phyloP scores from a whole-genome alignment of 768 basidiomycete species.

The Plicaturopsis crispa region DNA sequence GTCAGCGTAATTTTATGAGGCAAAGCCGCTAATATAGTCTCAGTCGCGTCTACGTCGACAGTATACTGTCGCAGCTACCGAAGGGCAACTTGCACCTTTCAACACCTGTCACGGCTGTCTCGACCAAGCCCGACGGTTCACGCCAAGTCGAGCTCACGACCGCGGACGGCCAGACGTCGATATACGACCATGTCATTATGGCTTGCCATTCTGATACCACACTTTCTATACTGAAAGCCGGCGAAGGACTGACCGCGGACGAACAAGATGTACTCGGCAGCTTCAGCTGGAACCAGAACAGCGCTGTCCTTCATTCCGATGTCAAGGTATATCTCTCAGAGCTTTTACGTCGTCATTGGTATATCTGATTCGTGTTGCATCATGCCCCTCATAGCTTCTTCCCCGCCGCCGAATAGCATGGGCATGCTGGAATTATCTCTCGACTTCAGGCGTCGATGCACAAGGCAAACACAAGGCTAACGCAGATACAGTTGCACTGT shows the following conservation, averaged over 20 bases:
- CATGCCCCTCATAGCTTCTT: slow-evolving; percentile 57
- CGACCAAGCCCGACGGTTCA: slow-evolving; percentile 13
- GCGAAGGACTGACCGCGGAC: slow-evolving; percentile 37
- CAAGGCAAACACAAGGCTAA: slow-evolving; percentile 34
- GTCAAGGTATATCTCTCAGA: slow-evolving; percentile 42
- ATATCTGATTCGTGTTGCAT: neutral
- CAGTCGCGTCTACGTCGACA: slow-evolving; percentile 45
- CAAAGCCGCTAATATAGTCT: neutral
- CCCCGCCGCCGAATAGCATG: slow-evolving; percentile 52
- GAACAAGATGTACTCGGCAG: slow-evolving; percentile 50
- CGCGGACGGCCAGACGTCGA: slow-evolving; percentile 30
- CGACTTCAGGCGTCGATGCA: slow-evolving; percentile 31
- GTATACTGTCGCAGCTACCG: slow-evolving; percentile 50
- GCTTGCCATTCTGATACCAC: slow-evolving; percentile 68
- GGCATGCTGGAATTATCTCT: slow-evolving; percentile 81
- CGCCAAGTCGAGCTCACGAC: slow-evolving; percentile 26
- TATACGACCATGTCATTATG: slow-evolving; percentile 66
- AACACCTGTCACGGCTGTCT: slow-evolving; percentile 43
- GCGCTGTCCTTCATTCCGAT: slow-evolving; percentile 63
- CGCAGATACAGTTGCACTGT: slow-evolving; percentile 57
- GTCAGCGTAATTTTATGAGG: no score
- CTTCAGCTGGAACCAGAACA: slow-evolving; percentile 64
- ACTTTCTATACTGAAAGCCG: slow-evolving; percentile 40
- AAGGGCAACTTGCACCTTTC: slow-evolving; percentile 47
- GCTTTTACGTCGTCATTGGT: neutral